These are phyloP conservation scores for Sugiyamaella novakii DNA, from an alignment of 1,139 yeast genomes.

Conservation along the genomic window DNA sequence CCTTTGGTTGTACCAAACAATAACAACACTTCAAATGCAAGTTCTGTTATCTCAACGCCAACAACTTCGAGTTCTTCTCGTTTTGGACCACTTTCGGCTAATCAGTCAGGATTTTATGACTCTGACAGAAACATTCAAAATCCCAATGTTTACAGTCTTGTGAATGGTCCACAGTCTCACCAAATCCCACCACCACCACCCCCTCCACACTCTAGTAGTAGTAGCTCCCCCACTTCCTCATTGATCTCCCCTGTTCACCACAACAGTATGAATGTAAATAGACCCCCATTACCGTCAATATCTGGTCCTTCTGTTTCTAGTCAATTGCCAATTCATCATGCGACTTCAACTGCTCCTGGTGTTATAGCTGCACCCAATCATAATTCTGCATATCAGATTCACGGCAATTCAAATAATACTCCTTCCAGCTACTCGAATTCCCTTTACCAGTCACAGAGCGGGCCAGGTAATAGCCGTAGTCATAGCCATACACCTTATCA, in stretches of 20 bases:
- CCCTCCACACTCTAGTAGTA: neutral
- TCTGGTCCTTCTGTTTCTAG: neutral
- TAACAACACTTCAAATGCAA: neutral
- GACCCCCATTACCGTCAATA: neutral
- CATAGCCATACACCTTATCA: too few species aligned
- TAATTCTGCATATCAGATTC: neutral
- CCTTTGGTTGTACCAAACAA: constrained; percentile 9
- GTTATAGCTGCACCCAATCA: too few species aligned
- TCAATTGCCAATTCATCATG: neutral
- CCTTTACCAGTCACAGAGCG: too few species aligned
- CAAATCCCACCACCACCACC: neutral
- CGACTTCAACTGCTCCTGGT: neutral
- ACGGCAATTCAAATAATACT: too few species aligned
- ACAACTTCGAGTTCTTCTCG: too few species aligned
- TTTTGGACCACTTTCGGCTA: too few species aligned
- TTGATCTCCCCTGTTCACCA: neutral
- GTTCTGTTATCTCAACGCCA: neutral
- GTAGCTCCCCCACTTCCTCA: neutral
- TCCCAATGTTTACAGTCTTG: neutral
- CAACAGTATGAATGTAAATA: neutral
- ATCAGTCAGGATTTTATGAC: neutral
- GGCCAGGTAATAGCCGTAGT: too few species aligned
- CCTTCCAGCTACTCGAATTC: too few species aligned
- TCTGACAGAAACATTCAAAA: neutral
- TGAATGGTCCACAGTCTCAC: neutral